These are phyloP conservation scores for Babesia bovis DNA, from an alignment of 169 alveolate genomes.

Conservation along the genomic window DNA sequence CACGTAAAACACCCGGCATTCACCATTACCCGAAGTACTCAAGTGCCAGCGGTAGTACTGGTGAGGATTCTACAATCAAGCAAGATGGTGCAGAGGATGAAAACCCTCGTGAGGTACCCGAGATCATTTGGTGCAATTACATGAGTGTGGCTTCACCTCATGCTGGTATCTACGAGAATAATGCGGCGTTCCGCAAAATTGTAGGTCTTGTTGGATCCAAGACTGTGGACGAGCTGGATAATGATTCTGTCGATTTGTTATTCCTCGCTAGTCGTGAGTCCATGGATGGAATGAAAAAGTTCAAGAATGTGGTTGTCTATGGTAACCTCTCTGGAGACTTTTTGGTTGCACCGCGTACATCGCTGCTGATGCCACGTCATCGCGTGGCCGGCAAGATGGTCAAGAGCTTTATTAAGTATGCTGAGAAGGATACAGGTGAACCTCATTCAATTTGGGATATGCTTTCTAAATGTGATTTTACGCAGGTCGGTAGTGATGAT, in stretches of 20 bases:
- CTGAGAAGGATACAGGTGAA: slow-evolving; percentile 58
- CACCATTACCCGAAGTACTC: background rate
- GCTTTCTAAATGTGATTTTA: slow-evolving; percentile 4
- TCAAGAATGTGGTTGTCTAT: slow-evolving; percentile 71
- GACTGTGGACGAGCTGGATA: slow-evolving; percentile 70
- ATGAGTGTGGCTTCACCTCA: slow-evolving; percentile 78
- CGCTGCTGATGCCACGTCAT: slow-evolving; percentile 70
- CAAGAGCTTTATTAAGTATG: slow-evolving; percentile 42
- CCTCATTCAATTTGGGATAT: slow-evolving; percentile 48
- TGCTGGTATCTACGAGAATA: slow-evolving; percentile 74
- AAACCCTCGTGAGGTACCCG: background rate
- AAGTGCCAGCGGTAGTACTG: no score
- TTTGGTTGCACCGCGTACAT: slow-evolving; percentile 78
- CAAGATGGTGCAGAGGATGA: background rate
- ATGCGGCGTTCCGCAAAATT: slow-evolving; percentile 48
- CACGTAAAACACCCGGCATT: slow-evolving; percentile 46
- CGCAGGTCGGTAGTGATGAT: background rate
- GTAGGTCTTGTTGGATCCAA: slow-evolving; percentile 69
- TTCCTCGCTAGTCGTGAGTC: slow-evolving; percentile 62
- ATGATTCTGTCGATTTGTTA: slow-evolving; percentile 66
- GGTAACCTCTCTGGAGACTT: slow-evolving; percentile 75
- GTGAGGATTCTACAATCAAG: background rate
- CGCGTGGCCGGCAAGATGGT: slow-evolving; percentile 43
- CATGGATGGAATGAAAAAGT: slow-evolving; percentile 39
- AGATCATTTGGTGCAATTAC: slow-evolving; percentile 67